Base-by-base conservation (phyloP, 2,329 filamentous ascomycete species). In the Monilinia laxa region DNA sequence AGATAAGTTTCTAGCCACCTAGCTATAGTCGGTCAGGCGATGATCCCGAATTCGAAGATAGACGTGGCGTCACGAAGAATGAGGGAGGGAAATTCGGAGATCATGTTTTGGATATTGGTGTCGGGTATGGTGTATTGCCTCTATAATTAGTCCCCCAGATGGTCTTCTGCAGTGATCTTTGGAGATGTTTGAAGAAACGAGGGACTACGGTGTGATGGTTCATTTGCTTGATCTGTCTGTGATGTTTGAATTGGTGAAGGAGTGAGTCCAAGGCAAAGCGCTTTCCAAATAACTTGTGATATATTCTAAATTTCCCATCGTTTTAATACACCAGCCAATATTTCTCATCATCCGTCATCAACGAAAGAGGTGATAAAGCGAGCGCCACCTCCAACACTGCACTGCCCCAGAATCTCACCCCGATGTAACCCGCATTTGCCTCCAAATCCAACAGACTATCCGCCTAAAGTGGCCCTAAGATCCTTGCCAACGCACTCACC, bases 401-500 rank as follows among this genome's bases (percentile, higher is more conserved):
- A 20, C 42, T 38, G 18, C 31, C 35, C 57, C 64, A 55, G 49
- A 66, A 66, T 16, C 31, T 23, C 14, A 66, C 5, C 7, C 56
- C 51, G 7, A 66, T 53, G 9, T 38, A 38, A 11, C 28, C 57
- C 16, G 18, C 3, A 7, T 23, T 45, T 14, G 38, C 40, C 40
- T 57, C 64, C 7, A 62, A 35, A 16, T 47, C 56, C 42, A 66
- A 62, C 14, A 40, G 23, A 23, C 40, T 38, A 2, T 51, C 57
- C 14, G 42, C 64, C 56, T n/a, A 53, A 14, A 52, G 20, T 16
- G 64, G 64, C 7, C 64, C 64, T 9, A 62, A 18, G 38, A 52
- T 42, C 23, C 51, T 62, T 42, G 57, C 57, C n/a, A 55, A 25
- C 20, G 42, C 64, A 47, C 31, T 38, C 2, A 6, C 40, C 28